phyloP scores from a whole-genome alignment of 208 protist genomes.

The Leishmania gerbilli region DNA sequence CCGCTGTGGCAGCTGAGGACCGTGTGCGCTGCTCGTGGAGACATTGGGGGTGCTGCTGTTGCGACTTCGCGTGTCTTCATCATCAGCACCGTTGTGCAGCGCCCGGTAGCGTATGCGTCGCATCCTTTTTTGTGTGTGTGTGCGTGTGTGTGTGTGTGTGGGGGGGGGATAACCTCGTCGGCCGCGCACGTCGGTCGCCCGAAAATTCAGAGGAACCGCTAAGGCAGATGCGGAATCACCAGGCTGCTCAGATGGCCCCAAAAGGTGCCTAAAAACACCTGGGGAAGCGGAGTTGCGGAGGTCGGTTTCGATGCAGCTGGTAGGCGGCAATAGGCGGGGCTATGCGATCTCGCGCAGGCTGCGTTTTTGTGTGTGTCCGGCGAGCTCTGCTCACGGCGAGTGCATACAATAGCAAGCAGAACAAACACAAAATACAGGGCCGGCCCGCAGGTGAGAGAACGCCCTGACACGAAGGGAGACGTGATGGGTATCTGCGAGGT shows the following conservation, averaged over 20 bases:
- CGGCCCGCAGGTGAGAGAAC: not conserved
- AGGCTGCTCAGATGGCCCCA: not conserved
- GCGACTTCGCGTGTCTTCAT: not conserved
- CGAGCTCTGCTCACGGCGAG: not conserved
- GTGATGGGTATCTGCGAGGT: not conserved
- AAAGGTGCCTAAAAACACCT: not conserved
- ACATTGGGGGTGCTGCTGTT: not conserved
- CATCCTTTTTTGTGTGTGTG: constrained; percentile 19
- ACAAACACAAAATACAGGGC: not conserved
- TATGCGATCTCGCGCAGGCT: not conserved
- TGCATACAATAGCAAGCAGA: not conserved
- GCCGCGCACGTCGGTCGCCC: constrained; percentile 5
- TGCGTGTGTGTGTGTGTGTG: not conserved
- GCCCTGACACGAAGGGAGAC: not conserved
- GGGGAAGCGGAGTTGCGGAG: not conserved
- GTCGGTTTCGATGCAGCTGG: too few species aligned
- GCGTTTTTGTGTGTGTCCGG: not conserved
- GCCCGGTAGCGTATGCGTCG: constrained; percentile 20
- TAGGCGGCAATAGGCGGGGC: not conserved
- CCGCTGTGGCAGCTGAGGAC: not conserved
- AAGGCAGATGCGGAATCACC: not conserved
- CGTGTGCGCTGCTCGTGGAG: not conserved
- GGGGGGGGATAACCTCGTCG: not conserved
- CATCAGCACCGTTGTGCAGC: not conserved
- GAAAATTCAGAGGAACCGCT: not conserved